Conservation (phyloP, 495 filamentous ascomycete species). For the Wilcoxina mikolae region DNA sequence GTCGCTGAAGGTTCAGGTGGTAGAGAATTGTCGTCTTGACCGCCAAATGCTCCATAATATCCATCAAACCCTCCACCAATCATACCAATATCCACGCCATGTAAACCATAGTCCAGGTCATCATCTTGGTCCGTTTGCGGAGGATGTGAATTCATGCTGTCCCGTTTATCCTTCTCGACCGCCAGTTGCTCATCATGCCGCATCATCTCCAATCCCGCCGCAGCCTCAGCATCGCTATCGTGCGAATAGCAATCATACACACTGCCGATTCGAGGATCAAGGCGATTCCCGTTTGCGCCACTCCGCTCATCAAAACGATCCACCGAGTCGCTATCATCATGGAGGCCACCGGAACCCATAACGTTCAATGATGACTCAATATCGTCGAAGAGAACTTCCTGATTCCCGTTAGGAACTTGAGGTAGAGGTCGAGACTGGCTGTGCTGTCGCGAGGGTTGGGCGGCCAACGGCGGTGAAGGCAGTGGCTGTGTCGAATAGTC, state of each 20-base stretch:
- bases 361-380: conserved; percentile 20
- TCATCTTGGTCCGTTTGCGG: conserved; percentile 39
- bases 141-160: conserved; percentile 16
- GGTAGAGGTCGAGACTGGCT: conserved; percentile 31
- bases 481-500: conserved; percentile 17
- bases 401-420: conserved; percentile 32
- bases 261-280: conserved; percentile 30
- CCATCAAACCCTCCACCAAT: conserved; percentile 36
- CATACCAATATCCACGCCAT: conserved; percentile 52
- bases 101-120: conserved; percentile 51
- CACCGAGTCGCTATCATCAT: not conserved
- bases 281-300: conserved; percentile 41
- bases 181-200: conserved; percentile 68
- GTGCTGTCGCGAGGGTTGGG: conserved; percentile 28
- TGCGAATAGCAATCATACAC: conserved; percentile 33
- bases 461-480: conserved; percentile 31
- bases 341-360: conserved; percentile 6
- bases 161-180: conserved; percentile 12
- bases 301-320: not conserved
- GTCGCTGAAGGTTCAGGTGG: not conserved
- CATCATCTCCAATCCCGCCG: conserved; percentile 71
- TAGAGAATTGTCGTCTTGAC: conserved; percentile 22
- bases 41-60: conserved; percentile 20
- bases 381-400: conserved; percentile 20
- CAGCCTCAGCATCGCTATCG: conserved; percentile 82